Conservation (phyloP, 2,329 filamentous ascomycete species). For the Aspergillus piperis region DNA sequence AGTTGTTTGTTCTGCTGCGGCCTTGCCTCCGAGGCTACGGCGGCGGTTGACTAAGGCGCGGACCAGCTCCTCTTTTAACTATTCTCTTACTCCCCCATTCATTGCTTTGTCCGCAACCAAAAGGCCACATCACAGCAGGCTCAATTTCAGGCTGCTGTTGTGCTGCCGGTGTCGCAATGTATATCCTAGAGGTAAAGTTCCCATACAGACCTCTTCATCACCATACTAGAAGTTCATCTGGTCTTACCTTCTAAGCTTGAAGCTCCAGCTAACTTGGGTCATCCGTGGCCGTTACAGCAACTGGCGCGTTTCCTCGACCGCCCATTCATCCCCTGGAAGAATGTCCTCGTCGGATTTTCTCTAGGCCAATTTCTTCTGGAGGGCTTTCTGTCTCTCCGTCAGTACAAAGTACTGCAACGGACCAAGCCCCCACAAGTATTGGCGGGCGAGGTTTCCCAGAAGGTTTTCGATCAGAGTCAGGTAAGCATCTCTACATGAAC, state of each 20-base stretch:
- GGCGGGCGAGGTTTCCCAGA: constrained; percentile 80
- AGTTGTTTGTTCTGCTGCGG: constrained; percentile 13
- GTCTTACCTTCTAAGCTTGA: background rate
- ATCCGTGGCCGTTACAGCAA: constrained; percentile 46
- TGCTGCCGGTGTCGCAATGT: constrained; percentile 30
- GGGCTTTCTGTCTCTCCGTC: constrained; percentile 81
- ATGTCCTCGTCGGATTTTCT: constrained; percentile 90
- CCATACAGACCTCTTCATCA: background rate
- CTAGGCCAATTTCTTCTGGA: constrained; percentile 89
- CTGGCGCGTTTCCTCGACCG: constrained; percentile 86
- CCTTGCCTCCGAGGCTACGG: background rate
- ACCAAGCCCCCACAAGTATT: constrained; percentile 83
- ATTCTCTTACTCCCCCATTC: background rate
- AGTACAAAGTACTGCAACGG: constrained; percentile 82
- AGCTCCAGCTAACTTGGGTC: constrained; percentile 17
- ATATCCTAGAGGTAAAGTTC: constrained; percentile 38
- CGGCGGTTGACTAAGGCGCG: constrained; percentile 13
- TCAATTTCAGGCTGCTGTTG: constrained; percentile 16
- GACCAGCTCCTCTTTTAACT: background rate
- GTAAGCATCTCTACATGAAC: constrained; percentile 41
- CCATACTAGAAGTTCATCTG: background rate
- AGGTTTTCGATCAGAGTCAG: constrained; percentile 93
- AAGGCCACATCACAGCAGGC: constrained; percentile 17
- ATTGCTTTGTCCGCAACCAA: constrained; percentile 2
- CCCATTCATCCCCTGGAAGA: constrained; percentile 96